Conservation (phyloP, 768 basidiomycete genomes). For the Chalciporus chontae region DNA sequence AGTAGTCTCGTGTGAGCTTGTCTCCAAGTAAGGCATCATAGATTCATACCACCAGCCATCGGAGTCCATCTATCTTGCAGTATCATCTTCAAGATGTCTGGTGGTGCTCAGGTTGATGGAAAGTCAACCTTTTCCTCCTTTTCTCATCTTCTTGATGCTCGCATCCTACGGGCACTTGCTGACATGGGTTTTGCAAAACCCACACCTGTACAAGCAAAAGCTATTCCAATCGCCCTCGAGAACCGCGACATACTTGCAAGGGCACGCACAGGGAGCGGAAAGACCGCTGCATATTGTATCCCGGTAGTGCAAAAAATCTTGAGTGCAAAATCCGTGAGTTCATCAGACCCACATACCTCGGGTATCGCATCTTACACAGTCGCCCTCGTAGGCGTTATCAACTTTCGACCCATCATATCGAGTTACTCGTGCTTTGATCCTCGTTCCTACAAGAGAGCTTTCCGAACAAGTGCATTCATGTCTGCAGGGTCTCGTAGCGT, state of each 20-base stretch:
- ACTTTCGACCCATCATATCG: constrained; percentile 41
- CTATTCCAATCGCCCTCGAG: constrained; percentile 89
- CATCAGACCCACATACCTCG: neutral
- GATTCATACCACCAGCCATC: neutral
- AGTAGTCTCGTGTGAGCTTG: too few species aligned
- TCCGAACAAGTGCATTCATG: constrained; percentile 84
- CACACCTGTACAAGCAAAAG: constrained; percentile 87
- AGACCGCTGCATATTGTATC: constrained; percentile 94
- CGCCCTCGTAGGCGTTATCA: constrained; percentile 30
- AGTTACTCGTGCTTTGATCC: constrained; percentile 69
- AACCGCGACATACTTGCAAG: constrained; percentile 88
- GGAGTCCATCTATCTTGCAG: neutral
- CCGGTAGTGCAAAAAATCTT: constrained; percentile 89
- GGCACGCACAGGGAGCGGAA: constrained; percentile 94
- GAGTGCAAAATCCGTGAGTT: constrained; percentile 70
- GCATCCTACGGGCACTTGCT: constrained; percentile 85
- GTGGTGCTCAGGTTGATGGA: constrained; percentile 37
- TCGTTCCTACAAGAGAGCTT: constrained; percentile 90
- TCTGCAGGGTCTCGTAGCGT: constrained; percentile 59
- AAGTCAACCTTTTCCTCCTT: constrained; percentile 56
- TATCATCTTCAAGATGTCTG: constrained; percentile 26
- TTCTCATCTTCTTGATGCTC: constrained; percentile 76
- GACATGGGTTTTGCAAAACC: constrained; percentile 88
- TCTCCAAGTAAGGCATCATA: neutral
- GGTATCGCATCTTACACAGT: neutral